phyloP scores from a whole-genome alignment of 306 rosid genomes.

The Glycine tomentella region DNA sequence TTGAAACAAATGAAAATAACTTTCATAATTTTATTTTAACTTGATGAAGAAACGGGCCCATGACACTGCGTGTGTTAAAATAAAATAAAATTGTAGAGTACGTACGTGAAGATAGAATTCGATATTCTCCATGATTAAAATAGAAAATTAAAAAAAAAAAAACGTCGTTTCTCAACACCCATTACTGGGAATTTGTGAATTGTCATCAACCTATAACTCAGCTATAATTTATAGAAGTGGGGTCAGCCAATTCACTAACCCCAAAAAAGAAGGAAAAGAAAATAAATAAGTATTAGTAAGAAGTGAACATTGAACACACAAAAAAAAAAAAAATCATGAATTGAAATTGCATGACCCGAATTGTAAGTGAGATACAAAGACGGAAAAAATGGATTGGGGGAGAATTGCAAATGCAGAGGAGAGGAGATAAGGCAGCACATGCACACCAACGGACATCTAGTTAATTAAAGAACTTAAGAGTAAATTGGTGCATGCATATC shows the following conservation, averaged over 20 bases:
- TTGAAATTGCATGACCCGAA: neutral
- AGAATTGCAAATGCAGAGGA: neutral
- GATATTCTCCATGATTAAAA: slow-evolving; percentile 3
- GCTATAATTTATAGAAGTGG: slow-evolving; percentile 17
- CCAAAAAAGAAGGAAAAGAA: neutral
- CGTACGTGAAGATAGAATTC: neutral
- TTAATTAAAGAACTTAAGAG: neutral
- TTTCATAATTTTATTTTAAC: too few relatives aligned
- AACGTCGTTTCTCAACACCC: neutral
- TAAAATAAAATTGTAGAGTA: neutral
- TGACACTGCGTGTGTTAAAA: neutral
- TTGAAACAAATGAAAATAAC: neutral
- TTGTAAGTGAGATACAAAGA: neutral
- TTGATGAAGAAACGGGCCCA: neutral
- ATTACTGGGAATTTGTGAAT: slow-evolving; percentile 12
- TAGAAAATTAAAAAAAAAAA: neutral
- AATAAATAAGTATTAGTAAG: neutral
- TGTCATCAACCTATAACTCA: slow-evolving; percentile 39
- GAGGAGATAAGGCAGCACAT: neutral
- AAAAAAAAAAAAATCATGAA: too few relatives aligned
- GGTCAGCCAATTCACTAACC: neutral
- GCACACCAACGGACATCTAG: neutral
- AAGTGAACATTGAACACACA: neutral
- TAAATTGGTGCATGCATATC: neutral
- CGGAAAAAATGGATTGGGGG: neutral